Evolutionary conservation across 2,329 filamentous ascomycete species (phyloP), one percentile per base, ranked within the genome.

Genomic region (Colletotrichum nymphaeae): DNA sequence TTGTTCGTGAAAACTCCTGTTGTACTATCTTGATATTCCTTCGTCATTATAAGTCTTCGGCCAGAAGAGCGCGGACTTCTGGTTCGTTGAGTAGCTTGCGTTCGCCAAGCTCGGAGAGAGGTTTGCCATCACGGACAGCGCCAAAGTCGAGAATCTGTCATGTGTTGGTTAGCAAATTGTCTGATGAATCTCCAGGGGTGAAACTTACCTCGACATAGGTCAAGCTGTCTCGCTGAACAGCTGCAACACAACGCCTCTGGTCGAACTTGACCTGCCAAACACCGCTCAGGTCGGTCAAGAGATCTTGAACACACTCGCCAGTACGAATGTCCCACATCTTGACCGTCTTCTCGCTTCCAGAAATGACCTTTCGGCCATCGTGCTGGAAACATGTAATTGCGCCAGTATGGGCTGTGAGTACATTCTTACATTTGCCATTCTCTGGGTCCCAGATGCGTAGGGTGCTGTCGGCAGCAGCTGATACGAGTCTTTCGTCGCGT

Each of bases 211-310:
- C 97, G 72, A 99, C 95, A 82, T 97, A 99, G 24, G 97, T 99
- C 78, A 98, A 85, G 78, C 92, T 93, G 76, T 98, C 95, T 69
- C 97, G 91, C 86, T 99, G 97, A 69, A 99, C 97, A 57, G 97
- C 97, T 73, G 97, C 97, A 70, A 99, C 97, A 81, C 97, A 99
- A 81, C 96, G 90, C 77, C 97, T 90, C 80, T 97, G 95, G 79
- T 99, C 95, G 84, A 99, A 99, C 79, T 97, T 97, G 79, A 99
- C 97, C 85, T 99, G 97, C 97, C 97, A 99, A 8, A 99, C 97
- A n/a, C 96, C 95, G 77, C 93, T 96, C 46, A 99, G 88, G 79
- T 98, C 95, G 16, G 95, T 98, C 79, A 99, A 87, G 55, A 99
- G 89, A 82, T 99, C 96, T 77, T 96, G 94, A 65, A 98, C 92